phyloP scores from a whole-genome alignment of 257 asterid genomes.

The Paulownia fortunei region DNA sequence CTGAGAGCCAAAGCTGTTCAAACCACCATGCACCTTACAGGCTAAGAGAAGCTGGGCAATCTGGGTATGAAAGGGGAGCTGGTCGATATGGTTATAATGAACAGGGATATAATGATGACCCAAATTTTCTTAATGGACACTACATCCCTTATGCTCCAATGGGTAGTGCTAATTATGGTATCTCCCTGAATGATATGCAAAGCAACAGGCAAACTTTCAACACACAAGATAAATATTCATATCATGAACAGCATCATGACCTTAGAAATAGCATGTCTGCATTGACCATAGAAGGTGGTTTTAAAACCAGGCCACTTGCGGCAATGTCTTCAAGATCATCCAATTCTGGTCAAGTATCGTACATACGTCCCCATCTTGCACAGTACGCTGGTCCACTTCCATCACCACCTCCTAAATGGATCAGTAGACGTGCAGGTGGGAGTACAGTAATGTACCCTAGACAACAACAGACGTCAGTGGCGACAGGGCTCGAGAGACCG shows the following conservation, averaged over 20 bases:
- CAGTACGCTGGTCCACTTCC: constrained; percentile 56
- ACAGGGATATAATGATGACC: constrained; percentile 46
- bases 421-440: constrained; percentile 45
- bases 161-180: constrained; percentile 45
- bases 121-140: constrained; percentile 36
- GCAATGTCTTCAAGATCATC: constrained; percentile 45
- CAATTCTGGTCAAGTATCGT: constrained; percentile 39
- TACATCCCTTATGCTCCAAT: constrained; percentile 45
- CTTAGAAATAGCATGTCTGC: constrained; percentile 61
- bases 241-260: constrained; percentile 55
- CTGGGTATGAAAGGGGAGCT: constrained; percentile 45
- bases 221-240: constrained; percentile 46
- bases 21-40: constrained; percentile 45
- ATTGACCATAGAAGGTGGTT: constrained; percentile 55
- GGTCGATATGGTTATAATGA: constrained; percentile 53
- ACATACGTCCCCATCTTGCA: constrained; percentile 25
- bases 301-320: constrained; percentile 32
- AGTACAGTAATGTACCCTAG: constrained; percentile 31
- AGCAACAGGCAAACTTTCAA: constrained; percentile 45
- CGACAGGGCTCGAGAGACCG: constrained; percentile 44
- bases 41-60: constrained; percentile 51
- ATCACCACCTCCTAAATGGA: constrained; percentile 84
- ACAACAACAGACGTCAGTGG: constrained; percentile 40
- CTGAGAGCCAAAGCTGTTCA: constrained; percentile 43
- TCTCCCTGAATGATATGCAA: constrained; percentile 40